These are phyloP conservation scores for Lodderomyces margitis DNA, from an alignment of 1,139 yeast species.

Conservation along the genomic window DNA sequence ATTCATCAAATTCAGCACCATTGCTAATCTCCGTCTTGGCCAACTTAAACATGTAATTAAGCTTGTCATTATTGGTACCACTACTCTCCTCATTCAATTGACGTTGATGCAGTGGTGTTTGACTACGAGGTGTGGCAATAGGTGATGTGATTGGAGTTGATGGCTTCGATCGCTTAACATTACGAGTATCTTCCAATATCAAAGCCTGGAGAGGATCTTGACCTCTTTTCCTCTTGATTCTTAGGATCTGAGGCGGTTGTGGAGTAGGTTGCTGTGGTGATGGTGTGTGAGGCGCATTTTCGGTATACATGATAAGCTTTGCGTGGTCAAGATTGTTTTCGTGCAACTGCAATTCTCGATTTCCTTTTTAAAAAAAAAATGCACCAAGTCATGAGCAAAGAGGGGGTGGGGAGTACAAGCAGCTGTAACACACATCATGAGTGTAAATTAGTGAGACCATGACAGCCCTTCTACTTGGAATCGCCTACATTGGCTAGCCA, in stretches of 20 bases:
- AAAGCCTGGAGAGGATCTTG: conserved; percentile 88
- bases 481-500: too few relatives aligned
- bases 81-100: conserved; percentile 10
- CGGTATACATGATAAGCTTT: not conserved
- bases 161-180: conserved; percentile 46
- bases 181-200: conserved; percentile 38
- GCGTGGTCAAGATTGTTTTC: too few relatives aligned
- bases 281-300: too few relatives aligned
- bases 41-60: conserved; percentile 50
- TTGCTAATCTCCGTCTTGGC: conserved; percentile 55
- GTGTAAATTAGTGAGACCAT: too few relatives aligned
- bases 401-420: too few relatives aligned
- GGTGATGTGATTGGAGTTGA: conserved; percentile 31
- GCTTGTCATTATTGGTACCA: conserved; percentile 6
- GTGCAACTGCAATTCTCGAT: too few relatives aligned
- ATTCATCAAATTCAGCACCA: conserved; percentile 16
- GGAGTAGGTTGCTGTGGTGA: not conserved
- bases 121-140: conserved; percentile 17
- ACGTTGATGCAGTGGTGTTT: not conserved
- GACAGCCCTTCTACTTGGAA: too few relatives aligned
- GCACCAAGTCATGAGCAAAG: too few relatives aligned
- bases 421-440: too few relatives aligned
- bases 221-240: conserved; percentile 81
- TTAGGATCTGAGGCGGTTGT: conserved; percentile 52
- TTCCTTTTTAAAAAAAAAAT: too few relatives aligned